phyloP scores from a whole-genome alignment of 352 stramenopile genomes.

The Pythium rishiriense region DNA sequence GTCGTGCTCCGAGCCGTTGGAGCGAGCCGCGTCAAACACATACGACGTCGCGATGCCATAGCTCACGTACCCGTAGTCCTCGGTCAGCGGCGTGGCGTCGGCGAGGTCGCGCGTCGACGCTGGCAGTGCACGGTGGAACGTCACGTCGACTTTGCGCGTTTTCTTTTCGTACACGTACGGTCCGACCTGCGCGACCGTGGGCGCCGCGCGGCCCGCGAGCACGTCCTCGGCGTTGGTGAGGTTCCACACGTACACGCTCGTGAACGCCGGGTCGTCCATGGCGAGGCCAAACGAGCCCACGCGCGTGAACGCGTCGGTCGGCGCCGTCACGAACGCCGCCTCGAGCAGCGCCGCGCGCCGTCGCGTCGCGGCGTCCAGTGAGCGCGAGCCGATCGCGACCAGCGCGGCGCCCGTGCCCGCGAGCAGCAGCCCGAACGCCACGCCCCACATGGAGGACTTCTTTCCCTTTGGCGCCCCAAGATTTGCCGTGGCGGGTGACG shows the following conservation, averaged over 20 bases:
- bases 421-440: slow-evolving; percentile 26
- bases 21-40: slow-evolving; percentile 45
- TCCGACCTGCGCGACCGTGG: slow-evolving; percentile 49
- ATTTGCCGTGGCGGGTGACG: too few relatives aligned
- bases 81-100: background rate
- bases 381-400: slow-evolving; percentile 26
- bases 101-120: background rate
- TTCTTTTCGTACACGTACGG: slow-evolving; percentile 72
- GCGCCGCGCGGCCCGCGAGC: slow-evolving; percentile 30
- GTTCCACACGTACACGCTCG: slow-evolving; percentile 75
- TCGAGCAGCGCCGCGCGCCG: slow-evolving; percentile 13
- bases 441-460: slow-evolving; percentile 29
- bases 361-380: slow-evolving; percentile 25
- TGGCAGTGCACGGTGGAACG: slow-evolving; percentile 26
- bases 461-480: background rate
- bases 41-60: slow-evolving; percentile 55
- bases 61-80: slow-evolving; percentile 40
- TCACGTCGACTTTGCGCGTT: slow-evolving; percentile 57
- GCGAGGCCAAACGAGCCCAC: slow-evolving; percentile 38
- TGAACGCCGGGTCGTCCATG: slow-evolving; percentile 52
- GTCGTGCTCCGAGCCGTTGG: slow-evolving; percentile 65
- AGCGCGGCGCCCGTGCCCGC: slow-evolving; percentile 28
- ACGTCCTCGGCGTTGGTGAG: slow-evolving; percentile 58
- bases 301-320: slow-evolving; percentile 17
- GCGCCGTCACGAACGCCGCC: background rate